Evolutionary conservation across 1,284 basidiomycete species (phyloP), one percentile per base, ranked within the genome.

Genomic region (Ustilago nuda): DNA sequence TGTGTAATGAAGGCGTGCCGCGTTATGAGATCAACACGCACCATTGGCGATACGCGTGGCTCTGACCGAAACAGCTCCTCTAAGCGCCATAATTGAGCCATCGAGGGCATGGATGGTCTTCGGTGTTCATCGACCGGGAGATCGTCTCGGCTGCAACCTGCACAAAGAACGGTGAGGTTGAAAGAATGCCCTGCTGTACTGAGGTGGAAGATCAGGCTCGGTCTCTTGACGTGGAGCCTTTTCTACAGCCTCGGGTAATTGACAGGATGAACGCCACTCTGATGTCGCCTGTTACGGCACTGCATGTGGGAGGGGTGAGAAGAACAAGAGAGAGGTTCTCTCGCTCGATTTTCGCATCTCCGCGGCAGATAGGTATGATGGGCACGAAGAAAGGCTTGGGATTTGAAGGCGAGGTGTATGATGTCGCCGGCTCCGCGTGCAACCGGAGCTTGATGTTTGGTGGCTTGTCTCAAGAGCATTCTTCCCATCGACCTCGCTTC

Each of bases 391-490:
- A 50, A 48, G 56, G 48, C 66, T 68, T 68, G 66, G 66, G 60
- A 59, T 30, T 56, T 15, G 17, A 13, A 37, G 36, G 36, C 36
- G 36, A 5, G 9, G 27, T 48, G 30, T 11, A 53, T 8, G 11
- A 15, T 37, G 43, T 35, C 37, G n/a, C 66, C 52, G 61, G 61
- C 45, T 63, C 52, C 45, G 59, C 51, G 66, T 61, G 66, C 56
- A 59, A 36, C 51, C 52, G 59, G 55, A 56, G 2, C 11, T 27
- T 27, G 23, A 27, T 27, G 23, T 27, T 27, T 27, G 23, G 23
- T 27, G 23, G 23, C 23, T 27, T 27, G 23, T 27, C 23, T 27
- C 1, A 41, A 4, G 23, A 33, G 27, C 41, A 17, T n/a, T 15
- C 35, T 11, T 41, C 9, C 23, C 58, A 11, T 32, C 36, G 15